phyloP scores from a whole-genome alignment of 208 protist species.

The Trypanosoma brucei region DNA sequence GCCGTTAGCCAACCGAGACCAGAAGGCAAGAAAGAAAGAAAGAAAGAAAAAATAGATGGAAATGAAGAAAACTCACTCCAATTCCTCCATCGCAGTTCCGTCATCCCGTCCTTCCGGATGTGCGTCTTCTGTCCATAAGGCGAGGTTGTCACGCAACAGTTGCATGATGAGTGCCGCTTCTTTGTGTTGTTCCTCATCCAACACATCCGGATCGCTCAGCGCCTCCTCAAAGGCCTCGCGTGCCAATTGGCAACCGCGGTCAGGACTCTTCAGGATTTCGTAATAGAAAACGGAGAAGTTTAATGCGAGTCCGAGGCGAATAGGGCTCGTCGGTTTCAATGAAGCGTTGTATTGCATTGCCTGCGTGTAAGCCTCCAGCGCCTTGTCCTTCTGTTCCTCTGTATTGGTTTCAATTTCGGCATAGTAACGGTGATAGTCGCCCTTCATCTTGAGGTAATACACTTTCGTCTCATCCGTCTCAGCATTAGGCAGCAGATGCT shows the following conservation, averaged over 20 bases:
- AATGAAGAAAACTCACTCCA: constrained; percentile 48
- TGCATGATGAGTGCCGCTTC: constrained; percentile 99
- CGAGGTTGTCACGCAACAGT: constrained; percentile 98
- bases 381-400: constrained; percentile 85
- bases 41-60: not conserved
- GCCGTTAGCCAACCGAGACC: no score
- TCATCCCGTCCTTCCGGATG: constrained; percentile 76
- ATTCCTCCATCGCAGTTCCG: constrained; percentile 83
- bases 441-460: constrained; percentile 96
- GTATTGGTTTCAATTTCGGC: constrained; percentile 88
- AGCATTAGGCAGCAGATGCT: constrained; percentile 92
- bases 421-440: constrained; percentile 97
- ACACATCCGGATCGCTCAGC: constrained; percentile 94
- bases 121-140: constrained; percentile 96
- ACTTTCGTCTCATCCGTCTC: constrained; percentile 82
- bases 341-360: constrained; percentile 75
- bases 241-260: constrained; percentile 95
- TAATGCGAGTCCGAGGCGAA: constrained; percentile 98
- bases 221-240: constrained; percentile 97
- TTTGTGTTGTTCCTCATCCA: constrained; percentile 98
- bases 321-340: constrained; percentile 93
- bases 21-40: no score
- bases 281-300: constrained; percentile 99
- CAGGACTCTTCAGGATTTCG: constrained; percentile 97
- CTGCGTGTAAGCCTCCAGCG: constrained; percentile 88